Evolutionary conservation across 805 yeast species (phyloP).

Genomic region (Grigorovia jiainica): DNA sequence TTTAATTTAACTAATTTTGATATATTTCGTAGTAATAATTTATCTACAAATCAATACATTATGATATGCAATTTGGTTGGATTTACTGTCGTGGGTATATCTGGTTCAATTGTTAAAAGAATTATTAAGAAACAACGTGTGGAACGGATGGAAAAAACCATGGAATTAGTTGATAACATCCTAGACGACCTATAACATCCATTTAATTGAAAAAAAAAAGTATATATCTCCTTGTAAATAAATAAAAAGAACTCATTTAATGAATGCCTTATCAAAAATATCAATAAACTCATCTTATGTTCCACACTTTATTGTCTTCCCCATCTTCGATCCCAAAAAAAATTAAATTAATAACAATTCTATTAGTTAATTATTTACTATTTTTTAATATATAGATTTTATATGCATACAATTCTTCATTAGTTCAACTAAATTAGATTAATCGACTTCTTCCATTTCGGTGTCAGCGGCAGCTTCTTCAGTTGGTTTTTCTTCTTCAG

Average conservation of each 20-base stretch:
- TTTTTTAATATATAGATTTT: slow-evolving; percentile 1
- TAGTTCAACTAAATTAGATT: slow-evolving; percentile 20
- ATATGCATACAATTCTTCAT: neutral
- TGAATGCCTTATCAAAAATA: too few relatives aligned
- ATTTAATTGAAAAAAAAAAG: too few relatives aligned
- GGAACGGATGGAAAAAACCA: neutral
- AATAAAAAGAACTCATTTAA: neutral
- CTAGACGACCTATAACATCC: neutral
- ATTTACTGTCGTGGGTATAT: slow-evolving; percentile 15
- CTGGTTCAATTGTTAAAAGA: slow-evolving; percentile 10
- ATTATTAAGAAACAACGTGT: slow-evolving; percentile 1
- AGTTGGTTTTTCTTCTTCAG: slow-evolving; percentile 39
- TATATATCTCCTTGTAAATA: neutral
- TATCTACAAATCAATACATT: slow-evolving; percentile 15
- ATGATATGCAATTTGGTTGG: slow-evolving; percentile 21
- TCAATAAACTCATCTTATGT: too few relatives aligned
- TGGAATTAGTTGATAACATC: neutral
- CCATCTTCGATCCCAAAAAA: too few relatives aligned
- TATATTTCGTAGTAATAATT: neutral
- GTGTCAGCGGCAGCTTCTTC: slow-evolving; percentile 70
- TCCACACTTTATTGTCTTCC: too few relatives aligned
- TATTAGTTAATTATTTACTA: slow-evolving; percentile 1
- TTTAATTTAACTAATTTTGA: slow-evolving; percentile 1
- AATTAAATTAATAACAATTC: neutral
- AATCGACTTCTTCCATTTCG: slow-evolving; percentile 99